Conservation (phyloP, 345 rosid genomes). For the Syzygium jambos region DNA sequence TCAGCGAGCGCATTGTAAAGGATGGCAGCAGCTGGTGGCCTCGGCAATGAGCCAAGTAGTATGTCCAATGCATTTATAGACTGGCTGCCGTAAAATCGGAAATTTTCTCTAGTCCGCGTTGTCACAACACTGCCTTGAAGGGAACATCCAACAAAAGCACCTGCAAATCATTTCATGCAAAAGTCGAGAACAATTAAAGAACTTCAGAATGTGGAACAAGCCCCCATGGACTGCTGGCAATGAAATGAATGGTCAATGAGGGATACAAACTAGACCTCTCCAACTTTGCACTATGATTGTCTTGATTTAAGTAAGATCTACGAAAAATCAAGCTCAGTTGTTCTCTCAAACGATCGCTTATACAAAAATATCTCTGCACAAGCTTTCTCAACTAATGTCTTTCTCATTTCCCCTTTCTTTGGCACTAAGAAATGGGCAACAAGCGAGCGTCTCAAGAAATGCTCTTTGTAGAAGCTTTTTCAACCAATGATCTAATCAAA, state of each 20-base stretch:
- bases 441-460: background rate
- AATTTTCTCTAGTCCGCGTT: slow-evolving; percentile 63
- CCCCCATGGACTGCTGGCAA: background rate
- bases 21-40: slow-evolving; percentile 78
- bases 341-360: background rate
- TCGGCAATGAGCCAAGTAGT: slow-evolving; percentile 72
- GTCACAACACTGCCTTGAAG: slow-evolving; percentile 82
- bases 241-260: background rate
- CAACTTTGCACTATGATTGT: background rate
- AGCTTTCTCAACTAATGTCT: background rate
- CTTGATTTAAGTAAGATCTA: background rate
- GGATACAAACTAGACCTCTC: background rate
- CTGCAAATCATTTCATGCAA: slow-evolving; percentile 20
- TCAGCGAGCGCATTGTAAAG: slow-evolving; percentile 73
- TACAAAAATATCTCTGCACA: background rate
- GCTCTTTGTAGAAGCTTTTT: background rate
- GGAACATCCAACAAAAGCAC: slow-evolving; percentile 92
- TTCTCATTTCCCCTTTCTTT: background rate
- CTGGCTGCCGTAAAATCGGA: slow-evolving; percentile 80
- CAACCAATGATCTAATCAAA: background rate
- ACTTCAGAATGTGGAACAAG: background rate
- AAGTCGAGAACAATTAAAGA: background rate
- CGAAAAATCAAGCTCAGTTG: background rate
- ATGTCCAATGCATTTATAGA: slow-evolving; percentile 64
- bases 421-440: background rate